Base-by-base conservation (phyloP, 1,284 basidiomycete species). In the Neonothopanus nambi region DNA sequence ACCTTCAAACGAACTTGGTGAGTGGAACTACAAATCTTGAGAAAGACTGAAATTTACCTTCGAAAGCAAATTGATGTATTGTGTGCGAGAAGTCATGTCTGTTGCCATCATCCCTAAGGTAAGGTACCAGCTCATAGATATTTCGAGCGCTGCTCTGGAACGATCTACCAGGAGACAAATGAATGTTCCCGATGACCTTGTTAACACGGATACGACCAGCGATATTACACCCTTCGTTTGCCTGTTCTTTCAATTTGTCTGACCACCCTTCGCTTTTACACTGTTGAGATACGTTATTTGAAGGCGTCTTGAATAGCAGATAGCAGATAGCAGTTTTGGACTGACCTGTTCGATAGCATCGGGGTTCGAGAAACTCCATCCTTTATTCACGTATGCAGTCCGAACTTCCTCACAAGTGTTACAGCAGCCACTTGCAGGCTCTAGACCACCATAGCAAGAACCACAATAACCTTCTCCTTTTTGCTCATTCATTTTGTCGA, bases 391-490 rank as follows among this genome's bases (percentile, higher is more conserved):
- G 72, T 99, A 99, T 20, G 94, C 81, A 68, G 91, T 82, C 48
- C 95, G 82, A 35, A 99, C 97, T 3, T 95, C 90, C 65, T 99
- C 97, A 68, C 97, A 99, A 45, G 87, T 89, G 70, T 99, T 94
- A 73, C 97, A 99, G 74, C 97, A 99, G 5, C 92, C 92, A 63
- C 72, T 77, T 53, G 81, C 82, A 1, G 95, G 91, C 41, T 86
- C 85, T 20, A 86, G 66, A 49, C 94, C 97, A 52, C 97, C 97
- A 64, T 94, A 99, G 72, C 97, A 99, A 17, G 92, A 95, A n/a
- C 97, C 97, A 71, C 95, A 97, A 69, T 93, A 95, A 35, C 76
- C 80, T 1, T 78, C 76, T 54, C 82, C 72, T 60, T 82, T 80
- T 64, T 78, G 74, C 59, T 82, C 74, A 61, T 88, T 79, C 68